Base-by-base conservation (phyloP, 108 stramenopile genomes). In the Skeletonema marinoi region DNA sequence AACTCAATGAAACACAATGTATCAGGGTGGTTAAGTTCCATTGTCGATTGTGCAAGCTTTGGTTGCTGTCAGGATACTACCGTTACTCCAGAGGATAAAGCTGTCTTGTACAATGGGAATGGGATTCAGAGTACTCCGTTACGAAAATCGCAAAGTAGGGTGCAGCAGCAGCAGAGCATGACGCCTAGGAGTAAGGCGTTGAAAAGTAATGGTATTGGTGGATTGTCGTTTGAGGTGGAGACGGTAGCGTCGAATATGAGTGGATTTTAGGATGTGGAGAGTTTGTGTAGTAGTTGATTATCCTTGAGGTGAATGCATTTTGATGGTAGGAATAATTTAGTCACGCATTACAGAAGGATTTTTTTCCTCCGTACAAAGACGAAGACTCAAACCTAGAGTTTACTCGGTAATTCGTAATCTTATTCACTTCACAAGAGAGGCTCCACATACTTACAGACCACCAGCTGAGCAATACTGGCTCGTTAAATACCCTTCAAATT, bases 61-160 rank as follows among this genome's bases (percentile, higher is more conserved):
- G 80, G 68, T 1, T 74, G 73, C 39, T 82, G 82, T 69, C 62
- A 76, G 38, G 70, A 75, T 62, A 77, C 81, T 2, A 61, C 76
- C 29, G 58, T 67, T 17, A 50, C 71, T 16, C 68, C 74, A n/a
- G 14, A 32, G 44, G 65, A 75, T 14, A 65, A 64, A 9, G 14
- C 5, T 30, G 25, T 25, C 25, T 51, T 67, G 16, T 8, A 8
- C 1, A 38, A n/a, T 38, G 74, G 60, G 19, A 61, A 42, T 54
- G 44, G 48, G 10, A 41, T 12, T 33, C 13, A 16, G 63, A 61
- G 68, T 66, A 56, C 54, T 8, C 54, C 54, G 7, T 17, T 64
- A 17, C 30, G 63, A 21, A 7, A 30, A 8, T 17, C 35, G 2
- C 38, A 64, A n/a, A 4, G 25, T 21, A 0, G 1, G 16, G 19